A percentile compares a stretch with the other conserved stretches of the same genome.
phyloP scores from a whole-genome alignment of 768 basidiomycete species.

The Podaxis pistillaris region DNA sequence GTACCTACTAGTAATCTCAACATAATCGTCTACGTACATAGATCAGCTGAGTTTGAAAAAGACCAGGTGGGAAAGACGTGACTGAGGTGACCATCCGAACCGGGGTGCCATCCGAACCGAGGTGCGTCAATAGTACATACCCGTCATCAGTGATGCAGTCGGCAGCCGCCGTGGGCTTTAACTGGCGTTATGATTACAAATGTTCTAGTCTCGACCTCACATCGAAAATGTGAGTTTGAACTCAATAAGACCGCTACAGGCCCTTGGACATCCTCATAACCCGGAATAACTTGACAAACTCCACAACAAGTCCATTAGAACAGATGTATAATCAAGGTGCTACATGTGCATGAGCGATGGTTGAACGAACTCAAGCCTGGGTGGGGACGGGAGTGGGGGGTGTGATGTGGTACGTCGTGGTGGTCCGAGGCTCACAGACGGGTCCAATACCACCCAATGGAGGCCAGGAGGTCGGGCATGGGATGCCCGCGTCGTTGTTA shows the following conservation, averaged over 20 bases:
- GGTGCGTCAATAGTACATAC: too few relatives aligned
- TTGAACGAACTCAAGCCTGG: background rate
- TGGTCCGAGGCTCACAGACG: background rate
- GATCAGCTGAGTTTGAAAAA: too few relatives aligned
- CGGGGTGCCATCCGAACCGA: too few relatives aligned
- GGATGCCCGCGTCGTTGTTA: background rate
- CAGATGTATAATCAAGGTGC: background rate
- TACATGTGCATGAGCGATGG: background rate
- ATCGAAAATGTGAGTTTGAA: background rate
- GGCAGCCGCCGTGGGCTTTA: background rate
- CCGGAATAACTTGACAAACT: too few relatives aligned
- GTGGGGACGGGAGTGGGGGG: background rate
- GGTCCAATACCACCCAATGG: constrained; percentile 4
- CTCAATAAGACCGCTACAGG: too few relatives aligned
- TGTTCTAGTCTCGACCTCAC: background rate
- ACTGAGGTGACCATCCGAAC: too few relatives aligned
- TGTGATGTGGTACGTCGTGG: background rate
- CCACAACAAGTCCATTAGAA: too few relatives aligned
- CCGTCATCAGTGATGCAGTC: background rate
- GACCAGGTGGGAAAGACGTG: too few relatives aligned
- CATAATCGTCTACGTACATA: too few relatives aligned
- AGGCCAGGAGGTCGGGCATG: constrained; percentile 10
- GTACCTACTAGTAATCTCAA: too few relatives aligned
- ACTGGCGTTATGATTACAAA: background rate
- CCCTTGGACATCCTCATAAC: too few relatives aligned